Evolutionary conservation across 1,284 basidiomycete genomes (phyloP).

Genomic region (Marasmius sp.): DNA sequence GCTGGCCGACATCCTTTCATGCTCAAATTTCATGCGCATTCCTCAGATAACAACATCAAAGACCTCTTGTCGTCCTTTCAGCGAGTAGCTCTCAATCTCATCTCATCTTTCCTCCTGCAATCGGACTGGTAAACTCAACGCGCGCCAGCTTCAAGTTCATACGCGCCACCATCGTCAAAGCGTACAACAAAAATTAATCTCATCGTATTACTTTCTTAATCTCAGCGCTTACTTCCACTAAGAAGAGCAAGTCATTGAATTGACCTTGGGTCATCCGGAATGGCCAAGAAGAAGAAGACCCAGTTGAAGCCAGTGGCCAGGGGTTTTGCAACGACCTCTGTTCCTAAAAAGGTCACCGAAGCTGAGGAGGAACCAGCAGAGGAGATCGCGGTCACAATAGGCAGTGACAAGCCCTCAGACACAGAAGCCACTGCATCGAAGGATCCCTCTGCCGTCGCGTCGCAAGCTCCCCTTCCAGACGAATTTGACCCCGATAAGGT

Average conservation of each 20-base stretch:
- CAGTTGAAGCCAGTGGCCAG: constrained; percentile 74
- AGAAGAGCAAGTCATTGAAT: not conserved
- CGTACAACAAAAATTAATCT: not conserved
- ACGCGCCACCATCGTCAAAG: not conserved
- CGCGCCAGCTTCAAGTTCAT: not conserved
- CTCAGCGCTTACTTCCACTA: not conserved
- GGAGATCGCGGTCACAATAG: not conserved
- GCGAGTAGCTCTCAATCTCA: not conserved
- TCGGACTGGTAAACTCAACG: not conserved
- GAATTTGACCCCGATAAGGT: constrained; percentile 38
- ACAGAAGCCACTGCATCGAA: constrained; percentile 11
- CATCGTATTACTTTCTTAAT: not conserved
- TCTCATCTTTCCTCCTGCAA: not conserved
- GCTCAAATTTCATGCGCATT: not conserved
- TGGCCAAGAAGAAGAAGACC: constrained; percentile 89
- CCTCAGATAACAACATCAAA: not conserved
- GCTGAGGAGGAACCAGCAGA: constrained; percentile 19
- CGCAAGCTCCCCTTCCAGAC: constrained; percentile 17
- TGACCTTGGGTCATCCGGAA: constrained; percentile 32
- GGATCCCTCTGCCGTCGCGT: constrained; percentile 5
- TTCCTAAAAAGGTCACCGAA: constrained; percentile 71
- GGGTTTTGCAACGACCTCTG: constrained; percentile 88
- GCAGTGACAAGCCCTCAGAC: constrained; percentile 2
- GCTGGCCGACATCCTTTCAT: not conserved
- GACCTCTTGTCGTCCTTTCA: not conserved